phyloP scores from a whole-genome alignment of 2,329 filamentous ascomycete genomes.

The Nigrospora oryzae region DNA sequence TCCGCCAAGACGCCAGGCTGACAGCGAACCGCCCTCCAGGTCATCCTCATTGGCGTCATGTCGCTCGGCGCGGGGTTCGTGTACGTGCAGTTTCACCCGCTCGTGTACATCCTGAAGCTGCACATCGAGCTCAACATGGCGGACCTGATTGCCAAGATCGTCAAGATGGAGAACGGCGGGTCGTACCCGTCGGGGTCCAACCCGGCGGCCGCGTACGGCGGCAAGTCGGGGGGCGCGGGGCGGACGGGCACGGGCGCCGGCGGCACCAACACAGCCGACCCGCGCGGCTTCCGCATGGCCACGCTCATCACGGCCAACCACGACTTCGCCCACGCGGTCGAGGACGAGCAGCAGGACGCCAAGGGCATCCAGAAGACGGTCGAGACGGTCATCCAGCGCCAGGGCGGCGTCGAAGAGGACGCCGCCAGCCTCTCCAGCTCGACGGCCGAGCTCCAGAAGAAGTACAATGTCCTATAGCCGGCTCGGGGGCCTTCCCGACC shows the following conservation, averaged over 20 bases:
- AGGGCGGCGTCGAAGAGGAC: neutral
- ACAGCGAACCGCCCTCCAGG: constrained; percentile 3
- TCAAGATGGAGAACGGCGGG: constrained; percentile 1
- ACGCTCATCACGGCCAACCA: neutral
- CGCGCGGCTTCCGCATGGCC: constrained; percentile 1
- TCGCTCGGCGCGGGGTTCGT: constrained; percentile 31
- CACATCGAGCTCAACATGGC: constrained; percentile 8
- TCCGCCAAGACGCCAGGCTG: too few relatives aligned
- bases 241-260: neutral
- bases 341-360: neutral
- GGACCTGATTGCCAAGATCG: constrained; percentile 5
- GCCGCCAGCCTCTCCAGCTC: neutral
- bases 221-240: neutral
- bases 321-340: neutral
- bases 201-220: neutral
- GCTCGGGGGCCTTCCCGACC: too few relatives aligned
- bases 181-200: neutral
- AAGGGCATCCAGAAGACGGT: neutral
- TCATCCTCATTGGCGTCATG: constrained; percentile 32
- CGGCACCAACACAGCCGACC: neutral
- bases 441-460: neutral
- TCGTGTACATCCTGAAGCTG: constrained; percentile 26
- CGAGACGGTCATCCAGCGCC: neutral
- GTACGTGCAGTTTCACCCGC: constrained; percentile 36
- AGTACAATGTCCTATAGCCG: neutral